phyloP scores from a whole-genome alignment of 1,139 yeast genomes.

The Taphrina flavorubra region DNA sequence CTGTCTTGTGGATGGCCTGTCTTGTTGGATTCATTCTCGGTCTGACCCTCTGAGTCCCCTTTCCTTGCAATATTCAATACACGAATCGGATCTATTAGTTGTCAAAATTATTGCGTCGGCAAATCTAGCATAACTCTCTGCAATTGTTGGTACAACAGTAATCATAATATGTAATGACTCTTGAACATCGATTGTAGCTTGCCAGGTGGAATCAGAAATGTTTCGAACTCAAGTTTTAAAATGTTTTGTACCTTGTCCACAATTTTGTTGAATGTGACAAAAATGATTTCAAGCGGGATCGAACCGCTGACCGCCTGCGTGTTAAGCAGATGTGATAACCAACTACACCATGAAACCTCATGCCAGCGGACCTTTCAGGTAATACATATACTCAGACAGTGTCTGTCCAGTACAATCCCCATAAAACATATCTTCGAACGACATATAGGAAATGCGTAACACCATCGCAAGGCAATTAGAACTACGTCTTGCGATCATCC shows the following conservation, averaged over 20 bases:
- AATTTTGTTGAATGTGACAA: neutral
- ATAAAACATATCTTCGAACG: too few relatives aligned
- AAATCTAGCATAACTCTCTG: neutral
- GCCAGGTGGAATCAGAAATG: too few relatives aligned
- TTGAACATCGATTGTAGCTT: too few relatives aligned
- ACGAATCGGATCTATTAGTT: neutral
- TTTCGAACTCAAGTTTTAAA: too few relatives aligned
- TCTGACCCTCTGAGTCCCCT: neutral
- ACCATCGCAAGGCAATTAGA: too few relatives aligned
- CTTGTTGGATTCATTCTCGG: constrained; percentile 29
- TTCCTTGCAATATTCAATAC: neutral
- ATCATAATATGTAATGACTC: neutral
- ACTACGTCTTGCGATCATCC: too few relatives aligned
- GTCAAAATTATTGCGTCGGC: neutral
- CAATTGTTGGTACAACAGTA: neutral
- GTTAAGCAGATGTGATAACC: constrained; percentile 38
- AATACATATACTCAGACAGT: too few relatives aligned
- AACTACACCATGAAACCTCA: constrained; percentile 37
- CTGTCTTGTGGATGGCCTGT: neutral
- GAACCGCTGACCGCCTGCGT: constrained; percentile 38
- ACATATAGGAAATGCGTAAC: too few relatives aligned
- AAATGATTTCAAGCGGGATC: constrained; percentile 37
- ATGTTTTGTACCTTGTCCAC: too few relatives aligned
- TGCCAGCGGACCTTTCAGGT: too few relatives aligned
- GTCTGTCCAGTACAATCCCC: too few relatives aligned